Base-by-base conservation (phyloP, 306 rosid genomes). In the Casuarina glauca region DNA sequence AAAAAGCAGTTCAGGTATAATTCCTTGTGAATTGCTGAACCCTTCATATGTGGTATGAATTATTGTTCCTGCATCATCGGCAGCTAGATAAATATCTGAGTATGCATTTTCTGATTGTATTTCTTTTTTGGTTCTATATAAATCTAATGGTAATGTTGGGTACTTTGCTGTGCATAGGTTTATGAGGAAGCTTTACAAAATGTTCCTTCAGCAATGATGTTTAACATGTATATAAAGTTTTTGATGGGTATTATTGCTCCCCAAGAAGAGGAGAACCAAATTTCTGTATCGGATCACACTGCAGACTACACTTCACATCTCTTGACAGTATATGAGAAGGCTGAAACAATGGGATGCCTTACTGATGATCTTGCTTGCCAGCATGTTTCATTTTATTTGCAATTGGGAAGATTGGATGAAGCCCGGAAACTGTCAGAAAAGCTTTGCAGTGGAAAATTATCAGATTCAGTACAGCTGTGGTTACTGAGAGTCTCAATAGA, bases 131-230 rank as follows among this genome's bases (percentile, higher is more conserved):
- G 73, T 10, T 70, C 39, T 69, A 52, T 77, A 46, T 58, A 79
- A 57, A 51, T 82, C 50, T 77, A 76, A 64, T 45, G 39, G 67
- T 82, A 36, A 45, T 16, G 19, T 62, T 72, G 76, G 73, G 15
- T 58, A 35, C 17, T 68, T 86, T 69, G 20, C 70, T 32, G 71
- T 78, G 82, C 43, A 35, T 79, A 95, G 99, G 91, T 91, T 76
- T 95, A 87, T 75, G 97, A 92, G 89, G 97, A 91, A 79, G 97
- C 94, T 83, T 74, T 93, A 76, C 76, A 79, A 82, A 75, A 64
- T 75, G 68, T 88, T 52, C 94, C 97, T 70, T 87, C 87, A 3
- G 86, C 88, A 77, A 61, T 64, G 52, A 73, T 91, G 88, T 88
- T 84, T 81, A 66, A 80, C 72, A 63, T 85, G 73, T 89, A 89